Percentiles rank a stretch among this genome's conserved stretches.
Evolutionary conservation across 2,329 filamentous ascomycete genomes (phyloP).

Genomic region (Diaporthe sp.): DNA sequence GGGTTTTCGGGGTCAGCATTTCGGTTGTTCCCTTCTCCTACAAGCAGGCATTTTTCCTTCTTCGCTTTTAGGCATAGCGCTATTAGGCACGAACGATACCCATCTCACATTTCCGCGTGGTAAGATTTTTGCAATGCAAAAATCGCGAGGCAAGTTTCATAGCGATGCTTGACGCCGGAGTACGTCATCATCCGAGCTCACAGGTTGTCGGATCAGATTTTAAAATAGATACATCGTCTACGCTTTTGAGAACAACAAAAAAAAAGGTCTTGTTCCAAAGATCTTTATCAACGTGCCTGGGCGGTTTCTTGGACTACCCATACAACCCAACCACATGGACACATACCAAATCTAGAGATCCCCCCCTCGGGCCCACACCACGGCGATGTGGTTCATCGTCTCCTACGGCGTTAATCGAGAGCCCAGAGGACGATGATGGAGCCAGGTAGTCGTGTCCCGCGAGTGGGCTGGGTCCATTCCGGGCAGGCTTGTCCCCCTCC

Average conservation of each 20-base stretch:
- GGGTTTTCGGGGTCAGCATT: not conserved
- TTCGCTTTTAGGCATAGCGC: slow-evolving; percentile 34
- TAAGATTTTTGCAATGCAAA: not conserved
- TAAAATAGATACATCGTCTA: not conserved
- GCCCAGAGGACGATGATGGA: not conserved
- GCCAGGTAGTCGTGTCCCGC: not conserved
- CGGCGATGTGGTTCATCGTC: not conserved
- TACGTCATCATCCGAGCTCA: not conserved
- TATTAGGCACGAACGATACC: slow-evolving; percentile 40
- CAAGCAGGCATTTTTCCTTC: slow-evolving; percentile 32
- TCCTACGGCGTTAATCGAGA: not conserved
- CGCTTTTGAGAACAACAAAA: not conserved
- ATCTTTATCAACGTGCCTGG: not conserved
- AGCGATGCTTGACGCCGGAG: not conserved
- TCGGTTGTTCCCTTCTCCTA: not conserved
- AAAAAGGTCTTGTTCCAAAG: not conserved
- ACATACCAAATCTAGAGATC: not conserved
- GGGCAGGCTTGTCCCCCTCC: slow-evolving; percentile 2
- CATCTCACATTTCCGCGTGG: not conserved
- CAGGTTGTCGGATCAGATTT: not conserved
- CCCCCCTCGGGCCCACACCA: not conserved
- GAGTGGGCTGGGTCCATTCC: not conserved
- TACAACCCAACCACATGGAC: not conserved
- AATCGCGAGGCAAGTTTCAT: not conserved
- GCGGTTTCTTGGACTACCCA: not conserved